Conservation (phyloP, 176 grass and related monocot species). For the Phoenix roebelenii region DNA sequence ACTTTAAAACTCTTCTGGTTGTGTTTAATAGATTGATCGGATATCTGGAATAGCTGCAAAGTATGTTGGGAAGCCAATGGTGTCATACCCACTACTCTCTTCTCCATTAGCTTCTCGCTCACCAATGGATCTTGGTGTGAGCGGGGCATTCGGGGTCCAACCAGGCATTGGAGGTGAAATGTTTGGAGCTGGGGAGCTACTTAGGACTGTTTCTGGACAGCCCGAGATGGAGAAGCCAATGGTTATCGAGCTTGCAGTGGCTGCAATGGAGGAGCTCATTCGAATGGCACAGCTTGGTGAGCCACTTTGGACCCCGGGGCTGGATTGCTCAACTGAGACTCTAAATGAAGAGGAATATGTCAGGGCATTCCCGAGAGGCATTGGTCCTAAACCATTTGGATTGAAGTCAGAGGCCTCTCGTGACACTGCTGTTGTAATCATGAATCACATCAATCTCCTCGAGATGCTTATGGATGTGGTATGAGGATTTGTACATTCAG, state of each 20-base stretch:
- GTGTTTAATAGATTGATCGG: conserved; percentile 44
- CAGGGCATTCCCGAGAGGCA: conserved; percentile 41
- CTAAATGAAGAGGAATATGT: conserved; percentile 65
- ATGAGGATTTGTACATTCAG: background rate
- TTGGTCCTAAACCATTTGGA: conserved; percentile 46
- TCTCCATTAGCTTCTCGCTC: conserved; percentile 30
- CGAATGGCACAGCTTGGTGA: conserved; percentile 58
- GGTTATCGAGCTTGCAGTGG: conserved; percentile 83
- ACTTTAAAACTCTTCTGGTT: too few species aligned
- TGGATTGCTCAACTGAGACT: conserved; percentile 23
- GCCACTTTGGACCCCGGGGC: conserved; percentile 46
- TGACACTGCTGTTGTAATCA: conserved; percentile 49
- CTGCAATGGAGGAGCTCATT: conserved; percentile 82
- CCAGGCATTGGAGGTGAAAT: conserved; percentile 22
- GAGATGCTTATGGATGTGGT: conserved; percentile 89
- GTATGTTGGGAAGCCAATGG: conserved; percentile 49
- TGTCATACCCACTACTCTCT: conserved; percentile 16
- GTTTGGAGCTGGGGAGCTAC: conserved; percentile 36
- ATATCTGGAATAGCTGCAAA: conserved; percentile 81
- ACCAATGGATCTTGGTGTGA: conserved; percentile 39
- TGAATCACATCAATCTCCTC: conserved; percentile 61
- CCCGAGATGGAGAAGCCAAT: conserved; percentile 55
- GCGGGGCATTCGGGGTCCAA: conserved; percentile 24
- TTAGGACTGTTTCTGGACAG: conserved; percentile 32
- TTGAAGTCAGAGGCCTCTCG: conserved; percentile 60